Base-by-base conservation (phyloP, 345 rosid species). In the Corymbia maculata region DNA sequence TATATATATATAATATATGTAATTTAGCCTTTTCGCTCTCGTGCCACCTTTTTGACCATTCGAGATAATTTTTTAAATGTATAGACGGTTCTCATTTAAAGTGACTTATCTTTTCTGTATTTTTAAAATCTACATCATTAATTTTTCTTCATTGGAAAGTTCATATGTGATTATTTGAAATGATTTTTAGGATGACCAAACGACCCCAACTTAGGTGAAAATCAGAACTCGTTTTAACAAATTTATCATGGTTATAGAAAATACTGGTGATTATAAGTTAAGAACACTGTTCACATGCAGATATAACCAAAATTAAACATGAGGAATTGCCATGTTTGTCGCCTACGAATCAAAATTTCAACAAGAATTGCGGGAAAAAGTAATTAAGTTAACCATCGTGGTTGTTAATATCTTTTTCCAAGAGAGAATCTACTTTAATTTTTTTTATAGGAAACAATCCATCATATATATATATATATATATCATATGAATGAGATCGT, bases 221-320 rank as follows among this genome's bases (percentile, higher is more conserved):
- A n/a, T 13, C 10, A 6, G 4, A 64, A n/a, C 9, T 19, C 42
- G 15, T 64, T 64, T 6, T 64, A n/a, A n/a, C 75, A n/a, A 64
- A 64, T 64, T 8, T 64, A 28, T 64, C 36, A n/a, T n/a, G 9
- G 9, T 64, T n/a, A n/a, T n/a, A 32, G 4, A 28, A 59, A 59
- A 11, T 59, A 59, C 11, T 59, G 5, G 68, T 3, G 28, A 8
- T 55, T 55, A 22, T 55, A 55, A 22, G 61, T 55, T 55, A 22
- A 2, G 1, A 9, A 55, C 28, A 55, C 13, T 1, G 24, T 6
- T 22, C 13, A 22, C 61, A 9, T 4, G 1, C 16, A n/a, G 13
- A n/a, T n/a, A 64, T 13, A n/a, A 14, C 7, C 21, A n/a, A 64
- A 64, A n/a, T 64, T n/a, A n/a, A 14, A 52, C 15, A 52, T 2